Percentiles rank a stretch among this genome's conserved stretches.
Conservation (phyloP, 2,329 filamentous ascomycete species). For the Epichloe festucae region DNA sequence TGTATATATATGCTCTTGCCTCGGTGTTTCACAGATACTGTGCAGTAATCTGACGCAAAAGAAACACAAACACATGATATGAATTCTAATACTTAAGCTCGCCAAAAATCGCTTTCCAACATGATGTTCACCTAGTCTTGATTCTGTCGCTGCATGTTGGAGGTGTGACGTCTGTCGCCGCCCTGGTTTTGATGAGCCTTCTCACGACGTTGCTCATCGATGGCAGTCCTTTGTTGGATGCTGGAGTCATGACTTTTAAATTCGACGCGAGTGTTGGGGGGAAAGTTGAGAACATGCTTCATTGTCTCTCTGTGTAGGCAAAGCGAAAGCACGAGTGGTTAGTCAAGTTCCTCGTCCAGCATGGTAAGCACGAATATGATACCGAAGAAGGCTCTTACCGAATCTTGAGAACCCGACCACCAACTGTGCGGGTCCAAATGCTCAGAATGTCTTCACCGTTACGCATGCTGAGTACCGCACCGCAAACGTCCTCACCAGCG, state of each 20-base stretch:
- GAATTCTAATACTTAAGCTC: not conserved
- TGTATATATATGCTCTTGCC: not conserved
- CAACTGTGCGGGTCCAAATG: conserved; percentile 93
- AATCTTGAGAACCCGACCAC: conserved; percentile 89
- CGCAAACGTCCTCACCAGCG: conserved; percentile 86
- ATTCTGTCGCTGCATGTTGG: conserved; percentile 19
- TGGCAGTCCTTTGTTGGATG: conserved; percentile 80
- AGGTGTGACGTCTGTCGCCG: conserved; percentile 24
- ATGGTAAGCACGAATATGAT: not conserved
- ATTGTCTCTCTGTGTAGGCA: conserved; percentile 61
- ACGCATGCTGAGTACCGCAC: conserved; percentile 83
- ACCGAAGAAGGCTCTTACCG: conserved; percentile 45
- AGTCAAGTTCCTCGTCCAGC: not conserved
- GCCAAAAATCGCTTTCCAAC: not conserved
- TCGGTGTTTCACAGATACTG: conserved; percentile 1
- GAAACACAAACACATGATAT: not conserved
- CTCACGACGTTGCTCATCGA: conserved; percentile 84
- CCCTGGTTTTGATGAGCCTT: conserved; percentile 46
- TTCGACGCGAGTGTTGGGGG: conserved; percentile 81
- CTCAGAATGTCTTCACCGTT: conserved; percentile 95
- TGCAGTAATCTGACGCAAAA: not conserved
- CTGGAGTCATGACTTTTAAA: conserved; percentile 96
- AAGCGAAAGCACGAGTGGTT: not conserved
- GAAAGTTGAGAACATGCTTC: conserved; percentile 78
- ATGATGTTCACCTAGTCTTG: conserved; percentile 14